A percentile compares a stretch with the other conserved stretches of the same genome.
phyloP scores from a whole-genome alignment of 331 rosid species.

The Acacia concinna region DNA sequence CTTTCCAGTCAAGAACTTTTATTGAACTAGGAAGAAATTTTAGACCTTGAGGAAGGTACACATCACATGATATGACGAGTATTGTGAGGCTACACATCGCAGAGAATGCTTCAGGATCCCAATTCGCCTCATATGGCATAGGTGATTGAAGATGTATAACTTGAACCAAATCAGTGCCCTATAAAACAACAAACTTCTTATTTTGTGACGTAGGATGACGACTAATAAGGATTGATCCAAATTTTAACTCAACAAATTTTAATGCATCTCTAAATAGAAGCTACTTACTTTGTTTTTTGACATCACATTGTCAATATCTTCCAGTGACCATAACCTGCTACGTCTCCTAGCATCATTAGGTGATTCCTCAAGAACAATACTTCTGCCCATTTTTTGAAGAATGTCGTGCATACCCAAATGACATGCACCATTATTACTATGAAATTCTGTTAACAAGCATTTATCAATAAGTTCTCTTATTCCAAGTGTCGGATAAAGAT shows the following conservation, averaged over 20 bases:
- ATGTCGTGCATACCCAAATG: constrained; percentile 7
- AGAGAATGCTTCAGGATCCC: constrained; percentile 9
- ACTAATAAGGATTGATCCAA: background rate
- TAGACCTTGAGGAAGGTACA: background rate
- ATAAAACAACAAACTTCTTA: background rate
- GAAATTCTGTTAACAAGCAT: background rate
- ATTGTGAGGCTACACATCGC: constrained; percentile 26
- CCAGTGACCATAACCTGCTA: background rate
- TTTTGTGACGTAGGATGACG: background rate
- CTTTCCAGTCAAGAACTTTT: constrained; percentile 29
- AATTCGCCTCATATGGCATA: background rate
- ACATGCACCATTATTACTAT: background rate
- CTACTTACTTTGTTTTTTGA: background rate
- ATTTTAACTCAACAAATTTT: background rate
- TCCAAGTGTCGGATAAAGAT: background rate
- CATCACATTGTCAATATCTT: background rate
- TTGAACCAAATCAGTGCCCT: constrained; percentile 12
- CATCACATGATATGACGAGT: constrained; percentile 14
- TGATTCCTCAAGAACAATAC: background rate
- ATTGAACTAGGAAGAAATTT: constrained; percentile 27
- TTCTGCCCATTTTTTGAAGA: background rate
- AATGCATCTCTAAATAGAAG: background rate
- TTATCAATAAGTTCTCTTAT: constrained; percentile 3
- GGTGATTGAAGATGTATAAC: background rate
- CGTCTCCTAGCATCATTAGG: background rate